Evolutionary conservation across 1,284 basidiomycete genomes (phyloP).

Genomic region (Ceratobasidium sp.): DNA sequence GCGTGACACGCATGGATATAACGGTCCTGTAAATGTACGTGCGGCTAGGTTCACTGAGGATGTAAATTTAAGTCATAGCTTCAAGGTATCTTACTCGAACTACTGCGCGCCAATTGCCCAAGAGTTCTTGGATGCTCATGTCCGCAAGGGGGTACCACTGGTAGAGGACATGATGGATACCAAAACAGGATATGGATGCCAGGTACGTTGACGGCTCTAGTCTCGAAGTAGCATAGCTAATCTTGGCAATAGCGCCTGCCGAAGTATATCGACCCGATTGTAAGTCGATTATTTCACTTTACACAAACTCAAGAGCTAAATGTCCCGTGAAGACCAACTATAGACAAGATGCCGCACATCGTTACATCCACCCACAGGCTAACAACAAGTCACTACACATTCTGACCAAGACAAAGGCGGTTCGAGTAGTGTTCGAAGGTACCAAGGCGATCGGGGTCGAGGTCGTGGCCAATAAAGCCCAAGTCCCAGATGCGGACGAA

Average conservation of each 20-base stretch:
- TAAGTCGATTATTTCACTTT: no score
- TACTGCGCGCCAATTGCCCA: constrained; percentile 73
- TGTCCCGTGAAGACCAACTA: background rate
- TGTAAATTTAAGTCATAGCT: no score
- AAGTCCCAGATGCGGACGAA: background rate
- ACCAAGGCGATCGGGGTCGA: constrained; percentile 79
- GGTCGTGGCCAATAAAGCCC: constrained; percentile 63
- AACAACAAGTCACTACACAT: constrained; percentile 73
- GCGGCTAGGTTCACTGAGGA: no score
- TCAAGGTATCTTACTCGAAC: constrained; percentile 76
- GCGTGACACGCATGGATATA: constrained; percentile 72
- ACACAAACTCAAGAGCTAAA: background rate
- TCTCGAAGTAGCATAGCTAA: background rate
- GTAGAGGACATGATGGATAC: constrained; percentile 59
- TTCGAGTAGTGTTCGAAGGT: constrained; percentile 79
- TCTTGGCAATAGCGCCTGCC: constrained; percentile 65
- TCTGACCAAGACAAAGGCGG: constrained; percentile 72
- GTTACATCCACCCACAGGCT: constrained; percentile 74
- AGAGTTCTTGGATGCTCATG: constrained; percentile 76
- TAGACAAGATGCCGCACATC: constrained; percentile 64
- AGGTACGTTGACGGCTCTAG: no score
- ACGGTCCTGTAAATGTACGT: constrained; percentile 68
- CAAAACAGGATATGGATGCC: background rate
- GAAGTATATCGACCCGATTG: background rate
- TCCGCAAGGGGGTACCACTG: constrained; percentile 74